phyloP scores from a whole-genome alignment of 352 stramenopile genomes.

The Pythium volutum region DNA sequence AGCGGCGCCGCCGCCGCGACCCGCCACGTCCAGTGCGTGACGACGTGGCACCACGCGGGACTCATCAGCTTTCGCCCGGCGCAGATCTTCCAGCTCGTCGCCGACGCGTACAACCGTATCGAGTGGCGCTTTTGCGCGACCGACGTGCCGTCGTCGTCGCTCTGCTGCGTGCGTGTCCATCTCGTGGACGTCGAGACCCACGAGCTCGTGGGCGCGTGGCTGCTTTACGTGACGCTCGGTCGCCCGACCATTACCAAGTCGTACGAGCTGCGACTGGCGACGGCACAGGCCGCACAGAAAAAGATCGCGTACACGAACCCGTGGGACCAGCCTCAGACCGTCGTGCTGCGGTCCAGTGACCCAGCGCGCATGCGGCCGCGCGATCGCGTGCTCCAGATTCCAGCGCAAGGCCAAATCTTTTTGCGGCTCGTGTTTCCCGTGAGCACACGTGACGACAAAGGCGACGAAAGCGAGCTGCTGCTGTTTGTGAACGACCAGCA shows the following conservation, averaged over 20 bases:
- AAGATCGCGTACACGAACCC: conserved; percentile 94
- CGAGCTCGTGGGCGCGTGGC: conserved; percentile 90
- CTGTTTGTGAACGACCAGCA: conserved; percentile 92
- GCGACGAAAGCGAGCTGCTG: conserved; percentile 51
- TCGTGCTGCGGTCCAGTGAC: conserved; percentile 84
- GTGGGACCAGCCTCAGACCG: conserved; percentile 82
- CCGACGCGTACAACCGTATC: conserved; percentile 90
- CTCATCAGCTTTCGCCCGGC: conserved; percentile 74
- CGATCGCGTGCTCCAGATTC: conserved; percentile 54
- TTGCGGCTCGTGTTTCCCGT: conserved; percentile 47
- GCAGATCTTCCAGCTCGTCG: conserved; percentile 84
- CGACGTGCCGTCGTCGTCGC: conserved; percentile 25
- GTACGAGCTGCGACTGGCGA: conserved; percentile 84
- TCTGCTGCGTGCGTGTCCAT: conserved; percentile 59
- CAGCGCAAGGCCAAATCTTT: conserved; percentile 49
- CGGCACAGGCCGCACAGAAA: conserved; percentile 69
- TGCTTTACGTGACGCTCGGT: conserved; percentile 70
- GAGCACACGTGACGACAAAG: neutral
- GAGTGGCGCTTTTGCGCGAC: conserved; percentile 76
- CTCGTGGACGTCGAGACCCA: conserved; percentile 89
- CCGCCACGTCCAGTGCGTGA: conserved; percentile 51
- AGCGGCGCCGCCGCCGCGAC: conserved; percentile 17
- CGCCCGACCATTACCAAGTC: conserved; percentile 89
- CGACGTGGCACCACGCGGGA: conserved; percentile 32
- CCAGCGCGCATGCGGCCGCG: conserved; percentile 66